Percentiles rank a stretch among this genome's conserved stretches.
These are phyloP conservation scores for Sicyos baderoa DNA, from an alignment of 306 rosid genomes.

Conservation along the genomic window DNA sequence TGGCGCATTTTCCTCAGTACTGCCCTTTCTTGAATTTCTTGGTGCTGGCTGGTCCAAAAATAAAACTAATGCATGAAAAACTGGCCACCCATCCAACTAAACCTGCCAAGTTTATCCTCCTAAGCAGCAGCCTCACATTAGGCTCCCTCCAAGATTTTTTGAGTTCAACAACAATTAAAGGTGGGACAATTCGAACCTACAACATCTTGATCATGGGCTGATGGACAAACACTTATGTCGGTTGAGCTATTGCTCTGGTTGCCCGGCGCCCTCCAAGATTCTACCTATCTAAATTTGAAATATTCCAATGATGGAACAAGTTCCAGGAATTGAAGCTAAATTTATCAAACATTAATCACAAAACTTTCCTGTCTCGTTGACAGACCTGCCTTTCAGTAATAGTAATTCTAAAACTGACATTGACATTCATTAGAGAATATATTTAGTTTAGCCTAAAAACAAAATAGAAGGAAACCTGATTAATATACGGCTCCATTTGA, in stretches of 20 bases:
- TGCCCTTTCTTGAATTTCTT: neutral
- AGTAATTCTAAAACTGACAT: neutral
- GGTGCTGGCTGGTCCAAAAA: neutral
- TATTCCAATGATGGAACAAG: neutral
- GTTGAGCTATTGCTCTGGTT: no score
- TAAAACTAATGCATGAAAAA: conserved; percentile 3
- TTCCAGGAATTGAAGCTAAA: neutral
- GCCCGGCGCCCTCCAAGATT: neutral
- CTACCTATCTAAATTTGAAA: neutral
- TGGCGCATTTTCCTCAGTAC: neutral
- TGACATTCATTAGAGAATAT: neutral
- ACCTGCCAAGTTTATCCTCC: conserved; percentile 8
- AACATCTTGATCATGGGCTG: no score
- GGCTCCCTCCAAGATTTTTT: neutral
- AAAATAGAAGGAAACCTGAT: conserved; percentile 54
- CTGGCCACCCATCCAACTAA: neutral
- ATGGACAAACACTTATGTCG: no score
- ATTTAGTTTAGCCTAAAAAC: conserved; percentile 3
- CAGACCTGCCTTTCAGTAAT: neutral
- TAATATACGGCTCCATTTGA: conserved; percentile 79
- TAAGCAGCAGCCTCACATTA: neutral
- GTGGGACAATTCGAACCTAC: no score
- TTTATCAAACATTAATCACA: conserved; percentile 1
- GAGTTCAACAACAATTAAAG: no score
- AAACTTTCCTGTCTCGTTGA: neutral